phyloP scores from a whole-genome alignment of 768 basidiomycete species.

The Dacryopinax spathularia region DNA sequence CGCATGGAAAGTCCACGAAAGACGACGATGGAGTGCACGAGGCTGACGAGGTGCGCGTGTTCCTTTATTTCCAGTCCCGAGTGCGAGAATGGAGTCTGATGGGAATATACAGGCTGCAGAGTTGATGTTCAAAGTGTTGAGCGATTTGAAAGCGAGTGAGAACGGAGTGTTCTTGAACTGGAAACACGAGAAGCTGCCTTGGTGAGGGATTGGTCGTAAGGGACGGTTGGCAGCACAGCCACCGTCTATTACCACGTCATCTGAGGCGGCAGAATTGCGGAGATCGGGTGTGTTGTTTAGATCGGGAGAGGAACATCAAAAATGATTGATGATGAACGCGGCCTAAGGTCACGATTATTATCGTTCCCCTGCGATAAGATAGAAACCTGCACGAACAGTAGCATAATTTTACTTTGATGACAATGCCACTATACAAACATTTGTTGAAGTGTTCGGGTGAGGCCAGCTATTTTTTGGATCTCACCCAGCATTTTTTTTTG shows the following conservation, averaged over 20 bases:
- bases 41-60: conserved; percentile 21
- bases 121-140: conserved; percentile 16
- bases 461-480: no score
- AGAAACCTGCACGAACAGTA: no score
- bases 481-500: no score
- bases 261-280: no score
- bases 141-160: conserved; percentile 6
- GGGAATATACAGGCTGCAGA: conserved; percentile 18
- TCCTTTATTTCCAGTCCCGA: no score
- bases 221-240: conserved; percentile 4
- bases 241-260: conserved; percentile 1
- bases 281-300: no score
- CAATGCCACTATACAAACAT: no score
- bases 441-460: no score
- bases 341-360: background rate
- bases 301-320: background rate
- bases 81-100: no score
- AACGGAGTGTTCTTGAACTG: conserved; percentile 22
- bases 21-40: conserved; percentile 23
- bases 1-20: conserved; percentile 19
- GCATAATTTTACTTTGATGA: no score
- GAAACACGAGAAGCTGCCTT: conserved; percentile 20
- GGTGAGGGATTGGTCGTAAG: no score
- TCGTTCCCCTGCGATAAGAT: no score
- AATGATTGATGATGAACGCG: background rate